Conservation (phyloP, 1,284 basidiomycete genomes). For the Rhodotorula sp. region DNA sequence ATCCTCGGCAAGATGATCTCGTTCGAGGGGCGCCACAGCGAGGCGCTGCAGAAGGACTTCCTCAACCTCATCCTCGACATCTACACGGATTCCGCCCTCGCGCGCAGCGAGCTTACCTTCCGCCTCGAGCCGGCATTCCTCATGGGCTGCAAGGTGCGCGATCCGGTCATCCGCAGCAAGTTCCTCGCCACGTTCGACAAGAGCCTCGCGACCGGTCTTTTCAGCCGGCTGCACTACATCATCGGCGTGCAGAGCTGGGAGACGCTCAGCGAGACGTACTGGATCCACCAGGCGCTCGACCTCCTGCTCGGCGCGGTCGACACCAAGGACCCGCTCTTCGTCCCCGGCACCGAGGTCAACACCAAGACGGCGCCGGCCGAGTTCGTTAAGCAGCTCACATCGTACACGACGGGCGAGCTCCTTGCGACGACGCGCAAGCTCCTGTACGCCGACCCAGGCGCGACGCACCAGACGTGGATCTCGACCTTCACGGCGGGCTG, state of each 20-base stretch:
- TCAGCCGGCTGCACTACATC: conserved; percentile 83
- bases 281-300: conserved; percentile 90
- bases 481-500: conserved; percentile 86
- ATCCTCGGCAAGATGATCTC: conserved; percentile 86
- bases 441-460: conserved; percentile 73
- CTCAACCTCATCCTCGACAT: conserved; percentile 91
- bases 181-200: conserved; percentile 91
- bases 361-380: conserved; percentile 15
- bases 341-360: conserved; percentile 9
- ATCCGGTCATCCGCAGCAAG: conserved; percentile 73
- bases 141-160: conserved; percentile 83
- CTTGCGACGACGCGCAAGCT: conserved; percentile 79
- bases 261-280: conserved; percentile 85
- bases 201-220: conserved; percentile 80
- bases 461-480: conserved; percentile 86
- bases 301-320: conserved; percentile 84
- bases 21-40: conserved; percentile 73
- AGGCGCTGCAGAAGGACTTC: conserved; percentile 76
- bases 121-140: conserved; percentile 92
- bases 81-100: conserved; percentile 81
- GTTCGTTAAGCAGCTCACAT: conserved; percentile 40
- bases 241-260: conserved; percentile 97
- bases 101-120: conserved; percentile 90
- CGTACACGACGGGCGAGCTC: conserved; percentile 55
- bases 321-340: conserved; percentile 56